Evolutionary conservation across 2,329 filamentous ascomycete species (phyloP).

Genomic region (Penicillium sp.): DNA sequence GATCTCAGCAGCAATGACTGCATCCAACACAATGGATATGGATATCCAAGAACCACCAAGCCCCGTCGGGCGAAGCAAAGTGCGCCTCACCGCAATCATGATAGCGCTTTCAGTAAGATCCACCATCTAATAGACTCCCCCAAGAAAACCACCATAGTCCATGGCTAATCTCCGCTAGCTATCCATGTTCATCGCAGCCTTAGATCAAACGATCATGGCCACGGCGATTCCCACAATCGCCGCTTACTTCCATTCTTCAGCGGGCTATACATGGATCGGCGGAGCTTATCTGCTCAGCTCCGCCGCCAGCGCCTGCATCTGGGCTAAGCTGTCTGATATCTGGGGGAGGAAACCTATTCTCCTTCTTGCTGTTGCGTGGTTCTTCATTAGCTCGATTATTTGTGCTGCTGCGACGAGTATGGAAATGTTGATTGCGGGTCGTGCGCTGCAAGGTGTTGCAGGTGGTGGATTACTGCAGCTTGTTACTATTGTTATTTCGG

Average conservation of each 20-base stretch:
- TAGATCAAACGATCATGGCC: constrained; percentile 55
- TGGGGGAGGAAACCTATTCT: constrained; percentile 56
- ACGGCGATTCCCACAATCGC: constrained; percentile 60
- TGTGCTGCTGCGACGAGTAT: constrained; percentile 49
- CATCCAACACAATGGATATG: constrained; percentile 9
- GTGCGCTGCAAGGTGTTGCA: constrained; percentile 53
- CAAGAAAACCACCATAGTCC: background rate
- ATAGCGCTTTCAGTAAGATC: constrained; percentile 27
- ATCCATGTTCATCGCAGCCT: constrained; percentile 35
- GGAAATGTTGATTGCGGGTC: constrained; percentile 52
- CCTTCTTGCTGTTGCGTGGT: constrained; percentile 48
- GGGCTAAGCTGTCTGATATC: constrained; percentile 61
- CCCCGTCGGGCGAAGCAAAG: constrained; percentile 16
- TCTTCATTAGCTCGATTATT: constrained; percentile 50
- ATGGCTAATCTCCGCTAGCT: constrained; percentile 19
- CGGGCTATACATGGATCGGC: constrained; percentile 75
- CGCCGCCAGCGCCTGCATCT: constrained; percentile 65
- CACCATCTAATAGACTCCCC: background rate
- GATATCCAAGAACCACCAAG: constrained; percentile 13
- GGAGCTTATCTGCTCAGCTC: constrained; percentile 68
- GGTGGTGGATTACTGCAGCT: constrained; percentile 53
- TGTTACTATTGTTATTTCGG: constrained; percentile 53
- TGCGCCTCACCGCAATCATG: constrained; percentile 28
- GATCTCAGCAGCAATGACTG: background rate
- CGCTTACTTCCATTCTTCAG: constrained; percentile 60